A percentile compares a stretch with the other conserved stretches of the same genome.
phyloP scores from a whole-genome alignment of 1,139 yeast genomes.

The Geotrichum carabidarum region DNA sequence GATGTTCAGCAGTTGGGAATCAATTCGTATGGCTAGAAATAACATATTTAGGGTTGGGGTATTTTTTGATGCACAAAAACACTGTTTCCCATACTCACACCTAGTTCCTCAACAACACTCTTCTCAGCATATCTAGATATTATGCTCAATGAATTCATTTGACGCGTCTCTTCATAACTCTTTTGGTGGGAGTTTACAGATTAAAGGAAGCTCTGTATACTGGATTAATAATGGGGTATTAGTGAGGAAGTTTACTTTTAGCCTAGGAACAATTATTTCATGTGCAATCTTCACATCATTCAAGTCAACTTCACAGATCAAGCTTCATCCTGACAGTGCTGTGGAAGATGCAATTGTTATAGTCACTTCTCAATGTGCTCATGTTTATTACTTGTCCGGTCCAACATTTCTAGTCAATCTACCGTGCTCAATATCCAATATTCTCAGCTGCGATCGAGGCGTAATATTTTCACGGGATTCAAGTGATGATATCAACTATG shows the following conservation, averaged over 20 bases:
- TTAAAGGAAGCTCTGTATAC: conserved; percentile 31
- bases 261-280: conserved; percentile 43
- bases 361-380: conserved; percentile 6
- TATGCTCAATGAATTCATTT: not conserved
- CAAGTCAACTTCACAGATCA: conserved; percentile 19
- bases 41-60: not conserved
- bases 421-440: conserved; percentile 56
- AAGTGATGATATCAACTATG: conserved; percentile 10
- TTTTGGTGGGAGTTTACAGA: conserved; percentile 15
- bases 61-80: not conserved
- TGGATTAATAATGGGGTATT: conserved; percentile 50
- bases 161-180: not conserved
- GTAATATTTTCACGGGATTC: conserved; percentile 51
- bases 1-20: not conserved
- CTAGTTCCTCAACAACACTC: not conserved
- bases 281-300: conserved; percentile 49
- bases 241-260: conserved; percentile 48
- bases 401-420: conserved; percentile 53
- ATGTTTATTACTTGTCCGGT: conserved; percentile 57
- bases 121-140: not conserved
- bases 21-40: no score
- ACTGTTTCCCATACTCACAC: not conserved
- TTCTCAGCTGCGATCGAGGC: conserved; percentile 60
- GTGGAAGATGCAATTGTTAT: conserved; percentile 31
- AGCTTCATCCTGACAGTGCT: conserved; percentile 24